phyloP scores from a whole-genome alignment of 305 asterid species.

The Caryopteris hybrid region DNA sequence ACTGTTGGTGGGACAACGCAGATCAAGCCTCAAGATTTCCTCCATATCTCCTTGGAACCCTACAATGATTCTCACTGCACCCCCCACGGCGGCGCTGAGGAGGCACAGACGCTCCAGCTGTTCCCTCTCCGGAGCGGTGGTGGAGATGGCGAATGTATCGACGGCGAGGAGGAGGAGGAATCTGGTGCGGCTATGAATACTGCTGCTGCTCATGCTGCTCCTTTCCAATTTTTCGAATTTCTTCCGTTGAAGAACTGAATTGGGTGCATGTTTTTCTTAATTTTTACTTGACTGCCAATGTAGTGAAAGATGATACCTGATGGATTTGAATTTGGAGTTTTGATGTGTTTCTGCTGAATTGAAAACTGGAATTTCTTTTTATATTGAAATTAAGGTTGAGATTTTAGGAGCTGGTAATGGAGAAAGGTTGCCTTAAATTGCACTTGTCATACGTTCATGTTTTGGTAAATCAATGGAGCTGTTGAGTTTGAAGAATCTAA shows the following conservation, averaged over 20 bases:
- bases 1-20: too few species aligned
- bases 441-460: constrained; percentile 26
- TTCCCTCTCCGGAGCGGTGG: constrained; percentile 54
- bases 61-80: not conserved
- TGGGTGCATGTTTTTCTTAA: not conserved
- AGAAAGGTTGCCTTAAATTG: constrained; percentile 24
- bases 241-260: constrained; percentile 62
- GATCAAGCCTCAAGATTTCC: constrained; percentile 19
- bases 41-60: constrained; percentile 32
- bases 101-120: constrained; percentile 65
- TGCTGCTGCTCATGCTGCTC: constrained; percentile 6
- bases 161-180: constrained; percentile 20
- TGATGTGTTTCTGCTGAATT: too few species aligned
- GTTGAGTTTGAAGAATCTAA: not conserved
- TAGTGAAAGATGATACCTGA: not conserved
- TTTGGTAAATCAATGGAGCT: constrained; percentile 8
- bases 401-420: not conserved
- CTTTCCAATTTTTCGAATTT: constrained; percentile 66
- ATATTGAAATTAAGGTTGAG: not conserved
- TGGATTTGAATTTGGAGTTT: not conserved
- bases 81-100: not conserved
- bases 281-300: not conserved
- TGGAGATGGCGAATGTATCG: not conserved
- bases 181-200: constrained; percentile 9
- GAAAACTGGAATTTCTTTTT: not conserved